Evolutionary conservation across 495 filamentous ascomycete genomes (phyloP).

Genomic region (Xylaria cubensis): DNA sequence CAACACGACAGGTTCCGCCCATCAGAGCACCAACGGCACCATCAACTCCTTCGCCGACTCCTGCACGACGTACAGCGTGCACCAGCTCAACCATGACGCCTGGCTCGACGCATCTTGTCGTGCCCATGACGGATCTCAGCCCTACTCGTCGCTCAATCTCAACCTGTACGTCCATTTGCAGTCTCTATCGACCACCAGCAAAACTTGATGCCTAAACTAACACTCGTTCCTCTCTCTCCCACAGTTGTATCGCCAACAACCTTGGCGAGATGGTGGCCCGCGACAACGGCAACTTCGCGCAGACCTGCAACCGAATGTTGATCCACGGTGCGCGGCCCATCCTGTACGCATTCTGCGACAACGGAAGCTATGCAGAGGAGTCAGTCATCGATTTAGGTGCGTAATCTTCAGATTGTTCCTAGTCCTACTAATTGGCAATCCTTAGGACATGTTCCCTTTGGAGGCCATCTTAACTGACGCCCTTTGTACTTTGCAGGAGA

Average conservation of each 20-base stretch:
- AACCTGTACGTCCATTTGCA: conserved; percentile 10
- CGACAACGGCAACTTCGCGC: conserved; percentile 14
- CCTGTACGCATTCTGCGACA: conserved; percentile 20
- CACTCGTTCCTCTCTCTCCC: not conserved
- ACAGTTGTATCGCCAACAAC: conserved; percentile 23
- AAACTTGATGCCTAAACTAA: not conserved
- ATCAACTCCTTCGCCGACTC: conserved; percentile 9
- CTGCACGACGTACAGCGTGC: conserved; percentile 2
- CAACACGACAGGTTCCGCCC: not conserved
- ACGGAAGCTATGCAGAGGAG: not conserved
- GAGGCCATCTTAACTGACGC: not conserved
- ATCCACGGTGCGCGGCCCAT: conserved; percentile 4
- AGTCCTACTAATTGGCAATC: not conserved
- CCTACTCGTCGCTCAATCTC: conserved; percentile 13
- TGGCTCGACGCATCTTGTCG: conserved; percentile 13
- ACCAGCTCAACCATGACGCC: conserved; percentile 1
- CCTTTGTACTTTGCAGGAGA: not conserved
- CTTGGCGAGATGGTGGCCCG: conserved; percentile 15
- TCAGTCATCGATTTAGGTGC: conserved; percentile 12
- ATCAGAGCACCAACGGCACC: not conserved
- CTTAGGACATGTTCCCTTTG: not conserved
- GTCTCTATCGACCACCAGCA: not conserved
- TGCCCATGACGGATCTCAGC: not conserved
- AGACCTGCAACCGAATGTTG: conserved; percentile 20
- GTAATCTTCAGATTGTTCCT: not conserved